Evolutionary conservation across 768 basidiomycete genomes (phyloP).

Genomic region (Termitomyces sp.): DNA sequence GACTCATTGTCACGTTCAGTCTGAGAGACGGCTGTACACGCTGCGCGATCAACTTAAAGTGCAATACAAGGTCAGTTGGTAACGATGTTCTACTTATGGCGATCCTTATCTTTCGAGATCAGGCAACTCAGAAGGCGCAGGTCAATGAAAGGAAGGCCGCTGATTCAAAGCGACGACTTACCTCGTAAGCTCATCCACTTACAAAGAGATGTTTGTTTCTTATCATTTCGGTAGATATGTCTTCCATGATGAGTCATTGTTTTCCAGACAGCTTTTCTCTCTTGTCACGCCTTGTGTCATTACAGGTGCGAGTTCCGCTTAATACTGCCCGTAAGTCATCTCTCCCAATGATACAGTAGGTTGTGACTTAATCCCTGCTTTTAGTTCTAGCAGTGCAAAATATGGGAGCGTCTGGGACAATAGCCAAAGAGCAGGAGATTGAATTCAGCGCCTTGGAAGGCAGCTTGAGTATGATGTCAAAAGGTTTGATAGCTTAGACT

Average conservation of each 20-base stretch:
- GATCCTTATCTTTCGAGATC: slow-evolving; percentile 23
- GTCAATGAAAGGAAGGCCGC: slow-evolving; percentile 69
- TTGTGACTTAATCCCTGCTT: background rate
- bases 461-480: slow-evolving; percentile 84
- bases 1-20: slow-evolving; percentile 27
- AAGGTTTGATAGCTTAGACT: slow-evolving; percentile 39
- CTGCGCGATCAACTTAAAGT: slow-evolving; percentile 72
- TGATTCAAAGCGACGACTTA: slow-evolving; percentile 78
- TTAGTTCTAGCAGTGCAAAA: slow-evolving; percentile 84
- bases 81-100: background rate
- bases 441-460: slow-evolving; percentile 85
- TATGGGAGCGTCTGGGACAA: slow-evolving; percentile 72
- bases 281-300: slow-evolving; percentile 11
- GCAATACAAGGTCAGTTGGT: slow-evolving; percentile 46
- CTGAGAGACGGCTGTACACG: slow-evolving; percentile 62
- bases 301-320: slow-evolving; percentile 75
- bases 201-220: background rate
- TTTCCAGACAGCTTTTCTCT: slow-evolving; percentile 2
- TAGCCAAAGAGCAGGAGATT: slow-evolving; percentile 72
- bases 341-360: background rate
- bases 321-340: slow-evolving; percentile 59
- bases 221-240: slow-evolving; percentile 44
- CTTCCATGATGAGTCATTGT: slow-evolving; percentile 62
- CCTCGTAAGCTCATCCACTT: slow-evolving; percentile 49
- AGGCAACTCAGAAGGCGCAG: slow-evolving; percentile 71